These are phyloP conservation scores for Quercus engelmannii DNA, from an alignment of 306 rosid genomes.

Conservation along the genomic window DNA sequence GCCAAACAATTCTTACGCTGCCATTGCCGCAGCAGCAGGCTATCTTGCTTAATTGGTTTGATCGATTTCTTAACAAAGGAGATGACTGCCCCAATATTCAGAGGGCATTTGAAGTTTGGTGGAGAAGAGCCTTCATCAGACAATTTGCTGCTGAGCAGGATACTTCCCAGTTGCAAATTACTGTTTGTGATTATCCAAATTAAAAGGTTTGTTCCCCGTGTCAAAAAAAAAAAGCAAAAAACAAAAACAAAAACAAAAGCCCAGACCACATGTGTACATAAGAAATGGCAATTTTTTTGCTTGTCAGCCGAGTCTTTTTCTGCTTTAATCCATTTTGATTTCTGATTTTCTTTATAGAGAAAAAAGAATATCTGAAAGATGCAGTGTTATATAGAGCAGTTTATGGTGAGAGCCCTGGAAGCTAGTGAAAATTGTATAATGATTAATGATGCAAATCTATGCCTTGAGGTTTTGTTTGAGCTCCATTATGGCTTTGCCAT, in stretches of 20 bases:
- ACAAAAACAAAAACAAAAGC: not conserved
- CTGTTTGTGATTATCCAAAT: conserved; percentile 52
- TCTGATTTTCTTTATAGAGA: conserved; percentile 4
- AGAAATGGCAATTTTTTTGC: not conserved
- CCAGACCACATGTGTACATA: conserved; percentile 28
- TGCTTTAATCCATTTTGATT: conserved; percentile 7
- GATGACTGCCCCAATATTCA: conserved; percentile 89
- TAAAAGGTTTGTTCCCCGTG: conserved; percentile 29
- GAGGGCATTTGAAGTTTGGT: conserved; percentile 93
- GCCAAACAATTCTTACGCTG: conserved; percentile 82
- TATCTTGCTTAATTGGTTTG: conserved; percentile 73
- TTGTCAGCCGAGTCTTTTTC: not conserved
- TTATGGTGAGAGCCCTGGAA: not conserved
- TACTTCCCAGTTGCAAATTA: conserved; percentile 64
- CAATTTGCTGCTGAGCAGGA: conserved; percentile 52
- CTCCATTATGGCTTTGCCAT: not conserved
- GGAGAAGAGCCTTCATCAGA: conserved; percentile 86
- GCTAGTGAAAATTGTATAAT: not conserved
- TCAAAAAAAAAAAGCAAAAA: not conserved
- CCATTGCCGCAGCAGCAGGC: conserved; percentile 79
- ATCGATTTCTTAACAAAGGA: conserved; percentile 81
- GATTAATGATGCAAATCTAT: not conserved
- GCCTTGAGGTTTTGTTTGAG: not conserved
- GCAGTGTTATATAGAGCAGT: not conserved
- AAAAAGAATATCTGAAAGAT: not conserved